phyloP scores from a whole-genome alignment of 768 basidiomycete species.

The Pleurotus giganteus region DNA sequence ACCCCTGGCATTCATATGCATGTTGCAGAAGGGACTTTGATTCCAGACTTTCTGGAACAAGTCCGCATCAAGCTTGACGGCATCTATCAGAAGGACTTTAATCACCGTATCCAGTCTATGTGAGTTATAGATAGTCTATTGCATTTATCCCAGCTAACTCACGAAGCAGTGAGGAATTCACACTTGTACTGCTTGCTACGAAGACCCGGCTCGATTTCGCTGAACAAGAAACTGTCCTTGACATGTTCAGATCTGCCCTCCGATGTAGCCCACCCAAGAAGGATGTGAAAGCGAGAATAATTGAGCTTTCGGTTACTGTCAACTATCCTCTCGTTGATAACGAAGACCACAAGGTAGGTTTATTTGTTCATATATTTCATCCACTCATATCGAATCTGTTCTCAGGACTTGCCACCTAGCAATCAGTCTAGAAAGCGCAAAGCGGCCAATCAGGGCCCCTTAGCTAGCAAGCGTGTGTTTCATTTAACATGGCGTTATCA shows the following conservation, averaged over 20 bases:
- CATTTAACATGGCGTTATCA: too few relatives aligned
- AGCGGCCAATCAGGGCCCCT: too few relatives aligned
- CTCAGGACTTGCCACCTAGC: neutral
- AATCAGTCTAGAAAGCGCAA: too few relatives aligned
- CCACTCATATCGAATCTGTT: neutral
- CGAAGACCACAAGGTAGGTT: neutral
- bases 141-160: neutral
- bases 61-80: neutral
- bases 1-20: neutral
- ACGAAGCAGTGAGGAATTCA: neutral
- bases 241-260: neutral
- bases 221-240: neutral
- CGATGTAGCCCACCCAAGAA: neutral
- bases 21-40: neutral
- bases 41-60: neutral
- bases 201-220: neutral
- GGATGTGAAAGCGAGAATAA: neutral
- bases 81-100: neutral
- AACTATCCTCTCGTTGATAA: neutral
- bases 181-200: neutral
- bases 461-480: too few relatives aligned
- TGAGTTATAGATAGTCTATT: neutral
- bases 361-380: neutral
- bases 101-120: neutral
- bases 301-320: neutral